Base-by-base conservation (phyloP, 2,329 filamentous ascomycete species). In the Sclerotinia glacialis region DNA sequence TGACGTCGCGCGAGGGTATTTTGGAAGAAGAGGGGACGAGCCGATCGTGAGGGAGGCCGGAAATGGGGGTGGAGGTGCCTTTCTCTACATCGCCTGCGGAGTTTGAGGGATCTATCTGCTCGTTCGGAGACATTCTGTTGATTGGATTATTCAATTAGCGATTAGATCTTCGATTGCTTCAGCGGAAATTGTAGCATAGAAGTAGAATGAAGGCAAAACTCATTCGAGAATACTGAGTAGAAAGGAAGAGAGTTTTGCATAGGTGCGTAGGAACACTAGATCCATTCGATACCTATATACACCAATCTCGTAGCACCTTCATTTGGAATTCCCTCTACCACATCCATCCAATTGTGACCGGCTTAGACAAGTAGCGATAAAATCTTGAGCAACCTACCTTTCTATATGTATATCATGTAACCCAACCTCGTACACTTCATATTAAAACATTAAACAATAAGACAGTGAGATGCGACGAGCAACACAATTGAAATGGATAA, bases 1-100 rank as follows among this genome's bases (percentile, higher is more conserved):
- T 52, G 8, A 44, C 23, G 28, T 59, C 46, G 23, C 37, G 63
- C 12, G 46, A 42, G 18, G 54, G 47, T 3, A 34, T 42, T 31
- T 60, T 52, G 12, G 44, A 65, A 8, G 46, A 37, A 16, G 53
- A 42, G 5, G 21, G 31, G 28, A 37, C 42, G 40, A 50, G 55
- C 26, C 34, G 42, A 12, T 59, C 44, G 18, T 28, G n/a, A 42
- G 31, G 31, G 63, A 16, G 1, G 37, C 5, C 12, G 49, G 31
- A 11, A n/a, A 23, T 16, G 42, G 53, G 1, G 44, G 46, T 28
- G 4, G 23, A 18, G 21, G 31, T 42, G 12, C 54, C 54, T 50
- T 65, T 65, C 63, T 65, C 63, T 37, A 65, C 44, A 58, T 65
- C 63, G 18, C n/a, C 18, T 16, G 40, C 44, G 21, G 52, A 47